phyloP scores from a whole-genome alignment of 2,329 filamentous ascomycete genomes.

The Escovopsis weberi region DNA sequence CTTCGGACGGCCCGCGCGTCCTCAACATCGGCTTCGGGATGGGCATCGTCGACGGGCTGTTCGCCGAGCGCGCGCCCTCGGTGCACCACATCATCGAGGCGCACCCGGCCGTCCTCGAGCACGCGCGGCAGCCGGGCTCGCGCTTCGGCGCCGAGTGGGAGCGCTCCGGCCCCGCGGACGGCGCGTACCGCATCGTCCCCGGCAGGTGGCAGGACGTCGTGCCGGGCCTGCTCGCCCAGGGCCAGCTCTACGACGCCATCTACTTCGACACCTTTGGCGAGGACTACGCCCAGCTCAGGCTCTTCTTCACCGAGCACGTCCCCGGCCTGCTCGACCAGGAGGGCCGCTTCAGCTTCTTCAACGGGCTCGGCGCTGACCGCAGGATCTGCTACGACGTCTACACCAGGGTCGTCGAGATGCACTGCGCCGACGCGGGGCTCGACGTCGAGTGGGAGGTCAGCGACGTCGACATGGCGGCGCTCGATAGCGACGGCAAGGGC shows the following conservation, averaged over 20 bases:
- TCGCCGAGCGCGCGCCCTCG: conserved; percentile 51
- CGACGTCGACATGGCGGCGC: conserved; percentile 48
- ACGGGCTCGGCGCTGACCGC: conserved; percentile 82
- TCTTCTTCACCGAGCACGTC: conserved; percentile 80
- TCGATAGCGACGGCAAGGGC: conserved; percentile 51
- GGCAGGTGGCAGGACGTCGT: conserved; percentile 71
- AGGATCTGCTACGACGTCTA: conserved; percentile 95
- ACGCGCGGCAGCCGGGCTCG: conserved; percentile 36
- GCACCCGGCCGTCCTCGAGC: conserved; percentile 59
- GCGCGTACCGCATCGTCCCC: conserved; percentile 55
- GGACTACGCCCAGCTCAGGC: conserved; percentile 69
- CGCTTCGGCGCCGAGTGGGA: conserved; percentile 44
- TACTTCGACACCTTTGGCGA: conserved; percentile 99
- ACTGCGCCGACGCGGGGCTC: conserved; percentile 75
- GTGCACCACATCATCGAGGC: conserved; percentile 78
- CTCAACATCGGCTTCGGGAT: conserved; percentile 85
- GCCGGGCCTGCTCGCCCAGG: conserved; percentile 50
- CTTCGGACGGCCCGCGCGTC: conserved; percentile 42
- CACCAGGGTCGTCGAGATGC: conserved; percentile 79
- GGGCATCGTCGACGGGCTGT: conserved; percentile 72
- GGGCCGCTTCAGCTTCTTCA: conserved; percentile 76
- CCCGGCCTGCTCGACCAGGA: conserved; percentile 59
- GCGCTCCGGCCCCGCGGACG: conserved; percentile 38
- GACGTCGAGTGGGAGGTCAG: conserved; percentile 79
- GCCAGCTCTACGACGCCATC: conserved; percentile 67